phyloP scores from a whole-genome alignment of 202 grass and related monocot species.

The Schoenoplectus triqueter region DNA sequence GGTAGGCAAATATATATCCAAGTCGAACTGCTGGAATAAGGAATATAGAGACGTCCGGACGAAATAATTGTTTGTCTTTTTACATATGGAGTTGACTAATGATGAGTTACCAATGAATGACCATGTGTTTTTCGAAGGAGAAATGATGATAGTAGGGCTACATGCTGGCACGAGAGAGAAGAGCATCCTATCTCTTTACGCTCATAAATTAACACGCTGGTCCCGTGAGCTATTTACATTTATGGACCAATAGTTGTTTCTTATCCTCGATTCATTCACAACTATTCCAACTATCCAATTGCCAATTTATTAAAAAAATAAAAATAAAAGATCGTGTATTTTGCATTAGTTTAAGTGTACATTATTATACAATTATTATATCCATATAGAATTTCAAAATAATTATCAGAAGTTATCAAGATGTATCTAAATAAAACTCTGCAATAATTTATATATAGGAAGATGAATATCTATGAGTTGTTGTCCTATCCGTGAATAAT shows the following conservation, averaged over 20 bases:
- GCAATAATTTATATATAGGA: too few species aligned
- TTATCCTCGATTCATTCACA: too few species aligned
- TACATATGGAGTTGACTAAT: not conserved
- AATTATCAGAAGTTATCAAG: too few species aligned
- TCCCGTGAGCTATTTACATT: not conserved
- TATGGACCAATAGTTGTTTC: not conserved
- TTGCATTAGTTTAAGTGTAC: too few species aligned
- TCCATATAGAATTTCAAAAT: too few species aligned
- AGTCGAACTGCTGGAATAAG: not conserved
- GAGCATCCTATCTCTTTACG: not conserved
- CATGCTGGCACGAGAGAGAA: not conserved
- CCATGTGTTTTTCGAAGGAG: not conserved
- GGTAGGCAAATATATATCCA: not conserved
- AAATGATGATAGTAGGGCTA: slow-evolving; percentile 6
- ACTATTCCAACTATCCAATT: too few species aligned
- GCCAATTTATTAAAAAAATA: too few species aligned
- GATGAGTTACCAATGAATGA: not conserved
- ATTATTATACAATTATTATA: too few species aligned
- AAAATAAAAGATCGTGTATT: too few species aligned
- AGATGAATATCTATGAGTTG: too few species aligned
- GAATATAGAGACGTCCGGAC: not conserved
- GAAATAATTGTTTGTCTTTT: not conserved
- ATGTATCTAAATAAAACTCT: too few species aligned
- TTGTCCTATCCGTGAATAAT: too few species aligned
- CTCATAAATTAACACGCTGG: slow-evolving; percentile 12